Conservation (phyloP, 371 early-diverging fungal genomes). For the Mucor saturninus region DNA sequence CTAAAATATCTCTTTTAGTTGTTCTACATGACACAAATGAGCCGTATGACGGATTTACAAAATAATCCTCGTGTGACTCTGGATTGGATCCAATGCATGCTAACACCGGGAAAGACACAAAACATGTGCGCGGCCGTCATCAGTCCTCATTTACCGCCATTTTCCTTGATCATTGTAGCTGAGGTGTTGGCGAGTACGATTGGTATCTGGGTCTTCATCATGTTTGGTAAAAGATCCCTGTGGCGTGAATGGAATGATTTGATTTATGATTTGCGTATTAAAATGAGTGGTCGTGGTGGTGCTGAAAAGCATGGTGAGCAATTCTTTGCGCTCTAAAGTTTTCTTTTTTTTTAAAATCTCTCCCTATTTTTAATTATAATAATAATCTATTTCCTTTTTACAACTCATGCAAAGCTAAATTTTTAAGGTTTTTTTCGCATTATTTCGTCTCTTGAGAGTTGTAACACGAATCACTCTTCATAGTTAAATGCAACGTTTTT, state of each 20-base stretch:
- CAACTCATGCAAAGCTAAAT: too few relatives aligned
- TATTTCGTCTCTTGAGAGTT: too few relatives aligned
- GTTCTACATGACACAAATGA: conserved; percentile 63
- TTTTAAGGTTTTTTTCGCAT: too few relatives aligned
- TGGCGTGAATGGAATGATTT: conserved; percentile 63
- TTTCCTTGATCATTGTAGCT: conserved; percentile 62
- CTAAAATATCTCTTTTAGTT: conserved; percentile 13
- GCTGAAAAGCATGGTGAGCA: conserved; percentile 59
- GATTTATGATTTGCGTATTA: conserved; percentile 50
- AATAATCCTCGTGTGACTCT: conserved; percentile 27
- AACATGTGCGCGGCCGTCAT: conserved; percentile 40
- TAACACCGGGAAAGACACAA: conserved; percentile 46
- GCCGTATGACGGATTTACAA: conserved; percentile 38
- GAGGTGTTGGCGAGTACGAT: conserved; percentile 60
- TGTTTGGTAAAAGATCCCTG: conserved; percentile 64
- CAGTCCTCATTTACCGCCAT: conserved; percentile 53
- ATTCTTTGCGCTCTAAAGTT: conserved; percentile 56
- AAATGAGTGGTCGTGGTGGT: conserved; percentile 32
- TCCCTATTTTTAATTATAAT: neutral
- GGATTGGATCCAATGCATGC: conserved; percentile 61
- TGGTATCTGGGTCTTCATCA: conserved; percentile 62
- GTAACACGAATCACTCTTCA: too few relatives aligned
- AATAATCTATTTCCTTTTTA: too few relatives aligned
- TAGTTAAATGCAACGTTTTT: too few relatives aligned
- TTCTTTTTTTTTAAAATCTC: neutral